A percentile compares a stretch with the other conserved stretches of the same genome.
Conservation (phyloP, 2,329 filamentous ascomycete species). For the Xylariales sp. region DNA sequence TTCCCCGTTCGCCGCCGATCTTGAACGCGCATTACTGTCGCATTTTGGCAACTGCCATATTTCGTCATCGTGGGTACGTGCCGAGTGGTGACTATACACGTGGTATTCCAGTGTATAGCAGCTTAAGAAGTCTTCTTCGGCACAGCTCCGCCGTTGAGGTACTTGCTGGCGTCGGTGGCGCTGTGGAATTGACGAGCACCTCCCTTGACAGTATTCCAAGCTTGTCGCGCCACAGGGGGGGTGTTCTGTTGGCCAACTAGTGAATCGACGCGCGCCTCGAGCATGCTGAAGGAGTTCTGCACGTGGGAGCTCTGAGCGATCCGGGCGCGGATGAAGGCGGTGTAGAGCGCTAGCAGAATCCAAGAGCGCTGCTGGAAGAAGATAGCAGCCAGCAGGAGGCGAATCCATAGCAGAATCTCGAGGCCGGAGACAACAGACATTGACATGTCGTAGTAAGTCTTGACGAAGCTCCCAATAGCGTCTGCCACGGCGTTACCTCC, state of each 20-base stretch:
- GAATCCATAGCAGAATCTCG: slow-evolving; percentile 83
- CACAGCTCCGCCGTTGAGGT: slow-evolving; percentile 53
- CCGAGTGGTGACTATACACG: too few relatives aligned
- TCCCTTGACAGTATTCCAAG: slow-evolving; percentile 77
- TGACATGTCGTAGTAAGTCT: slow-evolving; percentile 94
- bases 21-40: too few relatives aligned
- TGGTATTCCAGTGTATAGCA: too few relatives aligned
- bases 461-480: slow-evolving; percentile 86
- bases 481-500: slow-evolving; percentile 64
- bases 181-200: slow-evolving; percentile 69
- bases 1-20: too few relatives aligned
- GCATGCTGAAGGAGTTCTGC: slow-evolving; percentile 70
- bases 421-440: slow-evolving; percentile 90
- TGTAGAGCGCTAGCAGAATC: slow-evolving; percentile 82
- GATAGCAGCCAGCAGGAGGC: slow-evolving; percentile 73
- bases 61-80: too few relatives aligned
- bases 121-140: slow-evolving; percentile 63
- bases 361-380: slow-evolving; percentile 88
- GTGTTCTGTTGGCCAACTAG: slow-evolving; percentile 81
- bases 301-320: slow-evolving; percentile 89
- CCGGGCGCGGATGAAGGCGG: slow-evolving; percentile 85
- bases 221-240: slow-evolving; percentile 71
- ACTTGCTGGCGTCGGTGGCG: slow-evolving; percentile 72
- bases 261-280: slow-evolving; percentile 73
- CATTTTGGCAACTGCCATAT: too few relatives aligned